phyloP scores from a whole-genome alignment of 2,329 filamentous ascomycete species.

The Fusarium luffae region DNA sequence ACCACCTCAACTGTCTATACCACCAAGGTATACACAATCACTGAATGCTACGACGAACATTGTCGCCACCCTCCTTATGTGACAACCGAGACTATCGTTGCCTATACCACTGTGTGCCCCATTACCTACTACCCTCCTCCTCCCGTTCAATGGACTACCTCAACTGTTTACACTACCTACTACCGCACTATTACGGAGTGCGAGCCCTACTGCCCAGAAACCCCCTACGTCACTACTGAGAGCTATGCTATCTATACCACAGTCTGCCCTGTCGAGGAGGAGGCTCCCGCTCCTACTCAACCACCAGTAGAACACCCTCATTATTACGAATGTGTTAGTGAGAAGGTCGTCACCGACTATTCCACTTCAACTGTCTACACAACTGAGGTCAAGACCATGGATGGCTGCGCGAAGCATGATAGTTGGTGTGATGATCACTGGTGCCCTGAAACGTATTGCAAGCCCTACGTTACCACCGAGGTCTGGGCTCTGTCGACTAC shows the following conservation, averaged over 20 bases:
- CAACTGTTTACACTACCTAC: constrained; percentile 30
- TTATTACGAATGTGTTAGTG: neutral
- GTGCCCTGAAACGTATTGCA: neutral
- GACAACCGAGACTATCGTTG: constrained; percentile 18
- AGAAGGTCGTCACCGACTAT: constrained; percentile 16
- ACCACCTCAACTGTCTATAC: constrained; percentile 25
- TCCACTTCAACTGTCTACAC: constrained; percentile 25
- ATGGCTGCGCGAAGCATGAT: neutral
- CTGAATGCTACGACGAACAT: constrained; percentile 6
- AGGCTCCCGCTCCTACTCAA: neutral
- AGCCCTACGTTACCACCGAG: neutral
- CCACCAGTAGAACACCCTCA: neutral
- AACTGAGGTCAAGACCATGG: constrained; percentile 26
- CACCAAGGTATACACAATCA: constrained; percentile 17
- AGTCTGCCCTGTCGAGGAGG: constrained; percentile 16
- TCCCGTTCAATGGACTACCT: constrained; percentile 13
- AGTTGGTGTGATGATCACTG: neutral
- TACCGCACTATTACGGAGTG: constrained; percentile 34
- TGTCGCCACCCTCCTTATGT: constrained; percentile 11
- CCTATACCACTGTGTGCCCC: constrained; percentile 19
- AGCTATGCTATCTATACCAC: constrained; percentile 29
- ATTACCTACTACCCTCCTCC: neutral
- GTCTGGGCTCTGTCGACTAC: constrained; percentile 25
- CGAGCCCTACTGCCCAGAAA: neutral
- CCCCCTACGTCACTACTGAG: constrained; percentile 4